phyloP scores from a whole-genome alignment of 2,329 filamentous ascomycete species.

The Pseudogymnoascus sp. region DNA sequence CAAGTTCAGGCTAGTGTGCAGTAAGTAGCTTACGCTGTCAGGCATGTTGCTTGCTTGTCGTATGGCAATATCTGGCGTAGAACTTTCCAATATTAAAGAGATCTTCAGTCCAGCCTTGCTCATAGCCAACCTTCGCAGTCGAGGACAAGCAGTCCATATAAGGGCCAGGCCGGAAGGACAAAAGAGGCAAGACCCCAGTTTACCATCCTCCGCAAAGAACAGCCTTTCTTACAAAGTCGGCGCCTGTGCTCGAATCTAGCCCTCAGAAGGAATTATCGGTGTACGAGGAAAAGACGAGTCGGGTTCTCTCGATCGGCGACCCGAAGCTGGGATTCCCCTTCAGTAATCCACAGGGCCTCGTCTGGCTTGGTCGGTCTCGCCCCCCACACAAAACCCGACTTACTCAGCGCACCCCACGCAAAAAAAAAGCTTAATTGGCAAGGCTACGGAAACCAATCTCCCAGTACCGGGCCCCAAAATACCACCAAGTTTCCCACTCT shows the following conservation, averaged over 20 bases:
- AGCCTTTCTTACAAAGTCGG: neutral
- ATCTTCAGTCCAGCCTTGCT: slow-evolving; percentile 2
- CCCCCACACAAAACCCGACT: neutral
- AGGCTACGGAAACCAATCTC: neutral
- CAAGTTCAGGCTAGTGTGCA: slow-evolving; percentile 6
- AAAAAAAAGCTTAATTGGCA: neutral
- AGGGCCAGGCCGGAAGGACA: neutral
- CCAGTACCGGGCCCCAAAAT: neutral
- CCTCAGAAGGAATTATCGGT: slow-evolving; percentile 8
- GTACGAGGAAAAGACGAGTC: neutral
- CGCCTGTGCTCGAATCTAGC: neutral
- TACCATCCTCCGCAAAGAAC: neutral
- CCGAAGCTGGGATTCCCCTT: neutral
- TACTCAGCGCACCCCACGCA: neutral
- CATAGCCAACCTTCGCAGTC: neutral
- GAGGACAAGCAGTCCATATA: neutral
- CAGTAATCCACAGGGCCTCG: neutral
- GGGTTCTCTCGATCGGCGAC: neutral
- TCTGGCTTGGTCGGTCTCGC: neutral
- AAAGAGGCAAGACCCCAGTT: neutral
- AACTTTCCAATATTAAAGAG: neutral
- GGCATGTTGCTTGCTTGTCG: slow-evolving; percentile 5
- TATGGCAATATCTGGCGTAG: neutral
- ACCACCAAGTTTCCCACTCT: neutral
- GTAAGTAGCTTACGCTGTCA: slow-evolving; percentile 8